These are phyloP conservation scores for Desmodesmus armatus DNA, from an alignment of 139 green algal genomes.

Conservation along the genomic window DNA sequence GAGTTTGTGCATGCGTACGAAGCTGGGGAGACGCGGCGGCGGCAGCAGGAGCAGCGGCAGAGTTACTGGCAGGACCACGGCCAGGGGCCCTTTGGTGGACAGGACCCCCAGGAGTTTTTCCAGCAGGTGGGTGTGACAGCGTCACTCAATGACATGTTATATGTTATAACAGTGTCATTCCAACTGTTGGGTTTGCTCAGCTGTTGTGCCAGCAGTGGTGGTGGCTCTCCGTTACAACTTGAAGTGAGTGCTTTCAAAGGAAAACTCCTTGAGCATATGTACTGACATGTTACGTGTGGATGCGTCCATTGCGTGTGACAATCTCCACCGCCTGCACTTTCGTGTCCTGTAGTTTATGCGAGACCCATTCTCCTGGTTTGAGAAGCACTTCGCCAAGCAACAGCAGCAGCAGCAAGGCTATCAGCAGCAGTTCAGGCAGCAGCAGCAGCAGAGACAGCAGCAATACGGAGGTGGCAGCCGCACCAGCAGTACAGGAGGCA, in stretches of 20 bases:
- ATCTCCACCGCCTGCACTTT: too few species aligned
- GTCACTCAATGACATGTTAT: too few species aligned
- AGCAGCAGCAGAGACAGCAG: not conserved
- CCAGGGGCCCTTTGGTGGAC: too few species aligned
- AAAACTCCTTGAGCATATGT: too few species aligned
- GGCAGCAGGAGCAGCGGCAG: not conserved
- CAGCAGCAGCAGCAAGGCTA: slow-evolving; percentile 37
- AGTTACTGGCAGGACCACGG: slow-evolving; percentile 3
- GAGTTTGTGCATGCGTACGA: slow-evolving; percentile 13
- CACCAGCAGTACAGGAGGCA: not conserved
- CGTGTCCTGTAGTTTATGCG: too few species aligned
- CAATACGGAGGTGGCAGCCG: not conserved
- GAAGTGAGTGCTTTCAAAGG: too few species aligned
- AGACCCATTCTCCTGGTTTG: slow-evolving; percentile 35
- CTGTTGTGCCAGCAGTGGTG: too few species aligned
- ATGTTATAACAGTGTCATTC: not conserved
- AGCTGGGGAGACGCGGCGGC: slow-evolving; percentile 1
- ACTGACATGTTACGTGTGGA: too few species aligned
- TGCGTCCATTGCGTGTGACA: too few species aligned
- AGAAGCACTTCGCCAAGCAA: slow-evolving; percentile 8
- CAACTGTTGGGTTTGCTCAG: not conserved
- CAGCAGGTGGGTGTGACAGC: too few species aligned
- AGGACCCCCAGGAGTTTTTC: not conserved
- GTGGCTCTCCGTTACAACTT: too few species aligned
- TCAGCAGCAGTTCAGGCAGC: slow-evolving; percentile 18